Base-by-base conservation (phyloP, 164 flowering plant species). In the Berberis vulgaris region DNA sequence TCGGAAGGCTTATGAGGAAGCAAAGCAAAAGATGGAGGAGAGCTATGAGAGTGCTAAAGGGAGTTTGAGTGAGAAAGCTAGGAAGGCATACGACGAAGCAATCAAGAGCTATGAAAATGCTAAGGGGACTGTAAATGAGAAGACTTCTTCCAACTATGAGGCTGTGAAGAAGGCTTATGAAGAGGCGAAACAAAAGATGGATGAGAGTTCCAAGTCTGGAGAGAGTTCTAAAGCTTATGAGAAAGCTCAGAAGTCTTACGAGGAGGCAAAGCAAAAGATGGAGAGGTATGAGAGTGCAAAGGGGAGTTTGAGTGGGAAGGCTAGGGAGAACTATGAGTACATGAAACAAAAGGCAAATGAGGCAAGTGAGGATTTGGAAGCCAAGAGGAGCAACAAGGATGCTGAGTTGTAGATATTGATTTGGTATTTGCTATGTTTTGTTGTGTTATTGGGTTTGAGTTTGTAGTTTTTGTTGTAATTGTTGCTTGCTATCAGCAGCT, bases 21-120 rank as follows among this genome's bases (percentile, higher is more conserved):
- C 50, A 7, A 81, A 77, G 70, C 39, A 45, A 3, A 74, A 12
- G 9, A 76, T 76, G 38, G 86, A 76, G 70, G 74, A 67, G 26
- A 26, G 26, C 26, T 26, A 26, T 26, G 26, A 26, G 26, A 26
- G 26, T 9, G 82, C 80, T 1, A 85, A 85, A 56, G 82, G 83
- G 84, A 39, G 76, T 62, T 13, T 53, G 64, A 61, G 73, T 74
- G 76, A 71, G 77, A 59, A 41, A 47, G 50, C 50, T 47, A 7
- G 10, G 50, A 47, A 47, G 50, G 5, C 50, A 2, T 11, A 47
- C 7, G 50, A 26, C 26, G 26, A 26, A 26, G 26, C 26, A 26
- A 26, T 26, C 26, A 26, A 26, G 26, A 26, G 26, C 26, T 26
- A 26, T 26, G 26, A 26, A 26, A 26, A 47, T 6, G 5, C 50